These are phyloP conservation scores for Cryptococcus hybrid DNA, from an alignment of 1,284 basidiomycete species.

Conservation along the genomic window DNA sequence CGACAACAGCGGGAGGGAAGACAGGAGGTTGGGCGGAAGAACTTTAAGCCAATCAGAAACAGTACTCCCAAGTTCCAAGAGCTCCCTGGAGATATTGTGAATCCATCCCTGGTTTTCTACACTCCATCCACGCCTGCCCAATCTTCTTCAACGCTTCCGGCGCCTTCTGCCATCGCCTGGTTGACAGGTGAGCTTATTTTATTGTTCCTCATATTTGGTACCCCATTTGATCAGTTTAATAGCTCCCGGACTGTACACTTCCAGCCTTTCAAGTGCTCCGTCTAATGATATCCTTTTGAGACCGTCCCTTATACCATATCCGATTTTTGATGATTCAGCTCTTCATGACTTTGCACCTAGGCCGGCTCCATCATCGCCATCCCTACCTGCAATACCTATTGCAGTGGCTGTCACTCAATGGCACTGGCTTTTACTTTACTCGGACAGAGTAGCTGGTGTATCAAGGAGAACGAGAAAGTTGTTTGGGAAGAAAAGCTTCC, in stretches of 20 bases:
- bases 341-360: too few relatives aligned
- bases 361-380: constrained; percentile 1
- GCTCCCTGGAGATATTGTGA: constrained; percentile 68
- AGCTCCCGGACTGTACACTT: constrained; percentile 84
- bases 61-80: constrained; percentile 79
- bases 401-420: constrained; percentile 87
- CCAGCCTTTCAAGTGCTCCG: constrained; percentile 49
- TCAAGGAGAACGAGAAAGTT: constrained; percentile 77
- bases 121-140: constrained; percentile 62
- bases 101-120: constrained; percentile 72
- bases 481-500: constrained; percentile 82
- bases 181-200: constrained; percentile 62
- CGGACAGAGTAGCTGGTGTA: constrained; percentile 73
- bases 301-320: constrained; percentile 54
- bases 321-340: constrained; percentile 42
- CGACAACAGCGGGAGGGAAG: constrained; percentile 33
- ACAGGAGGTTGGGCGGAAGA: constrained; percentile 72
- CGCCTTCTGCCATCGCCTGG: constrained; percentile 75
- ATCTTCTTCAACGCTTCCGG: constrained; percentile 54
- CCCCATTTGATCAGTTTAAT: neutral
- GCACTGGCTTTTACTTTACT: constrained; percentile 85
- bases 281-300: constrained; percentile 33
- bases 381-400: constrained; percentile 55
- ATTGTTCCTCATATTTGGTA: constrained; percentile 21
- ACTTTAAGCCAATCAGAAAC: constrained; percentile 66